These are phyloP conservation scores for Elsinoe batatas DNA, from an alignment of 2,329 filamentous ascomycete species.

Conservation along the genomic window DNA sequence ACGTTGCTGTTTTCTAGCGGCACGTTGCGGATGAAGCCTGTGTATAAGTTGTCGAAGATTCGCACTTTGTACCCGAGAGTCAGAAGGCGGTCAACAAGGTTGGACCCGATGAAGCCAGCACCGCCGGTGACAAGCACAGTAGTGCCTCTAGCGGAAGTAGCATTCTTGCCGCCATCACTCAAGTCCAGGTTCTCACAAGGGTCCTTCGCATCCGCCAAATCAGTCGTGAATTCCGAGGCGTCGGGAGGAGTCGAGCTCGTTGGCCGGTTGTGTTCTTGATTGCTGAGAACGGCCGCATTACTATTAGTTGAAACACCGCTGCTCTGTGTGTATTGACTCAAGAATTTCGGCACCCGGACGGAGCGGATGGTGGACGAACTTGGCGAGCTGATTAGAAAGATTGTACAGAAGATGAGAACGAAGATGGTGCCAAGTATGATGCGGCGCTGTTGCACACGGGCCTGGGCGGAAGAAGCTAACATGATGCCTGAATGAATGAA, in stretches of 20 bases:
- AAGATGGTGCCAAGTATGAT: neutral
- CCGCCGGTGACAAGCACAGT: constrained; percentile 24
- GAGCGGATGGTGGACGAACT: neutral
- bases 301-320: neutral
- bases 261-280: neutral
- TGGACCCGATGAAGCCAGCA: constrained; percentile 22
- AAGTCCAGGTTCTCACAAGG: neutral
- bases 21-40: neutral
- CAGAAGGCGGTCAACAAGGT: constrained; percentile 24
- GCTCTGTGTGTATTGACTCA: neutral
- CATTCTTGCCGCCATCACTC: neutral
- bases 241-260: neutral
- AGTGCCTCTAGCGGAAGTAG: neutral
- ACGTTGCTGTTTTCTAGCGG: neutral
- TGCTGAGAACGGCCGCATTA: neutral
- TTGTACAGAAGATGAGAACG: neutral
- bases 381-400: neutral
- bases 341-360: neutral
- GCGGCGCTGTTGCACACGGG: neutral
- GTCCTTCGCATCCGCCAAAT: neutral
- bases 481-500: neutral
- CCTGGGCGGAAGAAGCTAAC: neutral
- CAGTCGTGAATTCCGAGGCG: neutral
- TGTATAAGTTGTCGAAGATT: neutral
- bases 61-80: constrained; percentile 21